Percentiles rank a stretch among this genome's conserved stretches.
These are phyloP conservation scores for Fusarium caatingaense DNA, from an alignment of 2,329 filamentous ascomycete species.

Conservation along the genomic window DNA sequence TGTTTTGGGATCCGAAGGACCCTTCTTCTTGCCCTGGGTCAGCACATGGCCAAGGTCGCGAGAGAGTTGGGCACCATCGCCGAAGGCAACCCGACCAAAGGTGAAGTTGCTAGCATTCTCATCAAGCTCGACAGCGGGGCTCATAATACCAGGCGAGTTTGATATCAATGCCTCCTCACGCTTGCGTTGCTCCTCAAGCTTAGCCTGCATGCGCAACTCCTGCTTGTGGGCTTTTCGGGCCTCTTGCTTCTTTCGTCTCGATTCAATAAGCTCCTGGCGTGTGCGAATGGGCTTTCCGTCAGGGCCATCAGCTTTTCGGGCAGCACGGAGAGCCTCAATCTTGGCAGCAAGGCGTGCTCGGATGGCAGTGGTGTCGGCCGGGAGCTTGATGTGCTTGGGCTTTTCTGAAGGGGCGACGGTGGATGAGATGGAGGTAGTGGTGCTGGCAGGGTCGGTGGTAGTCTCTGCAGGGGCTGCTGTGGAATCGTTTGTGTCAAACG, in stretches of 20 bases:
- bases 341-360: slow-evolving; percentile 82
- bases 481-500: slow-evolving; percentile 66
- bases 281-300: slow-evolving; percentile 83
- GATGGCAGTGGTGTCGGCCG: slow-evolving; percentile 78
- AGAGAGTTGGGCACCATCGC: slow-evolving; percentile 84
- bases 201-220: slow-evolving; percentile 79
- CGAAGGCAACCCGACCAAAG: slow-evolving; percentile 92
- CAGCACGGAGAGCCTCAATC: slow-evolving; percentile 85
- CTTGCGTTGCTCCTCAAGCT: slow-evolving; percentile 79
- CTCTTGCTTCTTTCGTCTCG: slow-evolving; percentile 86
- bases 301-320: slow-evolving; percentile 86
- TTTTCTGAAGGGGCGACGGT: slow-evolving; percentile 69
- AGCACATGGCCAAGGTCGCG: slow-evolving; percentile 73
- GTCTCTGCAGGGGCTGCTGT: slow-evolving; percentile 54
- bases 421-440: slow-evolving; percentile 77
- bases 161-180: slow-evolving; percentile 72
- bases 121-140: slow-evolving; percentile 63
- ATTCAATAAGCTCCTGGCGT: slow-evolving; percentile 91
- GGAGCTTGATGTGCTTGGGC: slow-evolving; percentile 74
- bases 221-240: slow-evolving; percentile 91
- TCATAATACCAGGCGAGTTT: slow-evolving; percentile 70
- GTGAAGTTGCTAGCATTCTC: slow-evolving; percentile 76
- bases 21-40: slow-evolving; percentile 73
- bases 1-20: slow-evolving; percentile 84
- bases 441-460: slow-evolving; percentile 62